Base-by-base conservation (phyloP, 1,139 yeast genomes). In the Blastobotrys persicus region DNA sequence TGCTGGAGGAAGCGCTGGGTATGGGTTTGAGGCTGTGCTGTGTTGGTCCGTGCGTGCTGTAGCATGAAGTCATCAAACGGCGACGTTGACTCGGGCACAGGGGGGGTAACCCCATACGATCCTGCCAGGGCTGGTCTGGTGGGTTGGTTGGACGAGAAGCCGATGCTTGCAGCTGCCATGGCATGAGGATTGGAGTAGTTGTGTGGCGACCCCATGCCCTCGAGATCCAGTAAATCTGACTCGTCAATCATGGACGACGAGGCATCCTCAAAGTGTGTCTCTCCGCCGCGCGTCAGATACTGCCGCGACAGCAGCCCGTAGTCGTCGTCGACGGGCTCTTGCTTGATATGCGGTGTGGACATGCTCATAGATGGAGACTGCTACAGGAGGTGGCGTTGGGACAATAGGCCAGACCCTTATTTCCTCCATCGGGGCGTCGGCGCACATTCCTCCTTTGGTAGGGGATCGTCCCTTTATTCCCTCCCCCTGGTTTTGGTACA, bases 61-160 rank as follows among this genome's bases (percentile, higher is more conserved):
- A 58, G 51, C 58, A 58, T 54, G 42, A 60, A 61, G 37, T 60
- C 63, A 49, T 64, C 64, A 49, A 63, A 63, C 20, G 68, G 67
- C 6, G 68, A 63, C 19, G 67, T 55, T 5, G 65, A 59, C 39
- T 53, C 63, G 12, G 60, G 62, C 5, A 61, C 51, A 1, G 66
- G 64, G 28, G 66, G 64, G 6, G 66, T 59, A 14, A 60, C 48
- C 5, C 64, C 62, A 16, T 41, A 23, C 9, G 52, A 42, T 2
- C 45, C 43, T 35, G 32, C 41, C 41, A 45, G 35, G 34, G 26
- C 31, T 38, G 31, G 43, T 33, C 28, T 46, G 5, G 51, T 32
- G 4, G 54, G 55, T 5, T 55, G 47, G 18, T 38, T 40, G 23
- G 53, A 42, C 11, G 52, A 43, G 47, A 55, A 55, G 39, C 55